A percentile compares a stretch with the other conserved stretches of the same genome.
These are phyloP conservation scores for Suillus alpinus DNA, from an alignment of 768 basidiomycete genomes.

Conservation along the genomic window DNA sequence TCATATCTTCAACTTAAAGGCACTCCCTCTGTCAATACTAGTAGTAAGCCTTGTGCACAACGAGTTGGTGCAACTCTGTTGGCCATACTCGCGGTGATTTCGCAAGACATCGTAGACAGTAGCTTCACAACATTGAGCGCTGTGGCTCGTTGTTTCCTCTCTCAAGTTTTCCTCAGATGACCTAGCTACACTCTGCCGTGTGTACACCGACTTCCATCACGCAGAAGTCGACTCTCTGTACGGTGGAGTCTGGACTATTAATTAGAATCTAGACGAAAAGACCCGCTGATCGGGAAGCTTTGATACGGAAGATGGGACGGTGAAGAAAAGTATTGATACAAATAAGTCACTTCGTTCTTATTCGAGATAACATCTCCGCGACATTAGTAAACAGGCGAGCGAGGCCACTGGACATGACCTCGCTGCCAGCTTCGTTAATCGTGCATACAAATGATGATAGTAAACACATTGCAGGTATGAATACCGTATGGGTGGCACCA, in stretches of 20 bases:
- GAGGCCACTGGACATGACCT: slow-evolving; percentile 17
- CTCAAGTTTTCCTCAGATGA: not conserved
- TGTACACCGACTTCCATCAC: not conserved
- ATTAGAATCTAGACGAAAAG: too few relatives aligned
- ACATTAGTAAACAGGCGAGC: slow-evolving; percentile 7
- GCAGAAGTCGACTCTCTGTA: not conserved
- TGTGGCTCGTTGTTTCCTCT: not conserved
- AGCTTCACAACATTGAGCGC: too few relatives aligned
- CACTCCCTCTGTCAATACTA: too few relatives aligned
- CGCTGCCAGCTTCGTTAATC: slow-evolving; percentile 37
- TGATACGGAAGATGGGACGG: not conserved
- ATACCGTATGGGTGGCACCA: slow-evolving; percentile 23
- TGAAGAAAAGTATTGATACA: slow-evolving; percentile 2
- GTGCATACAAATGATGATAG: slow-evolving; percentile 45
- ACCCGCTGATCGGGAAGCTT: not conserved
- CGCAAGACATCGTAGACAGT: too few relatives aligned
- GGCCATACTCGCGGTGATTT: too few relatives aligned
- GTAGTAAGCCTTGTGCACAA: too few relatives aligned
- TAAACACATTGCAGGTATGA: slow-evolving; percentile 35
- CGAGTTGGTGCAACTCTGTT: too few relatives aligned
- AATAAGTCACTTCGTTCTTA: slow-evolving; percentile 1
- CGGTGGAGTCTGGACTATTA: not conserved
- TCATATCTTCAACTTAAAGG: too few relatives aligned
- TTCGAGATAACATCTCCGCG: slow-evolving; percentile 4
- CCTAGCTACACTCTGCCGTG: not conserved